Evolutionary conservation across 768 basidiomycete species (phyloP), one percentile per base, ranked within the genome.

Genomic region (Boletellus ananas): DNA sequence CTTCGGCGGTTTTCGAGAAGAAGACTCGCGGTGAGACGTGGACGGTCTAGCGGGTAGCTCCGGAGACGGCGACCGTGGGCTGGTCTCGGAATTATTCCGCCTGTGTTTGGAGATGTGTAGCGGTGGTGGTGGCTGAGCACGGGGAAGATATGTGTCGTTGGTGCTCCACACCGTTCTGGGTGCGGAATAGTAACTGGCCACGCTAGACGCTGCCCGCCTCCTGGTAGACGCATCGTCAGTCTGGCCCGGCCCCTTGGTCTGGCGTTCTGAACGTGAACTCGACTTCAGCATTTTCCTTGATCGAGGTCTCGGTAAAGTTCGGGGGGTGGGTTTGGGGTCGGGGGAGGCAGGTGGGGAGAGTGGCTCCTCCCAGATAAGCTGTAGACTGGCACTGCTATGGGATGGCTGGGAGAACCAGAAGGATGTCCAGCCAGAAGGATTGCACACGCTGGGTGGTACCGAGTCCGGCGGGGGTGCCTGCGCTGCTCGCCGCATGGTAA

Each of bases 81-180:
- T 31, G 20, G 1, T 13, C 10, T 45, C 23, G 9, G 61, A 58
- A 18, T 13, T 9, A 34, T 43, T 51, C 29, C 52, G 59, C 23
- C 45, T 37, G 13, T 62, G 61, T 13, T 40, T 50, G 36, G 34
- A 37, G 8, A 2, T 17, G 23, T 52, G 54, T 0, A 60, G 50
- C 3, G 63, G 57, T 2, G 46, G 47, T 25, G 59, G 52, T 17
- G 58, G 48, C 27, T 57, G 61, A 23, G 62, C 51, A 4, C 51
- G 61, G 12, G 63, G 56, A 39, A 69, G 51, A 29, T 31, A 65
- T 0, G 58, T 21, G 29, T 65, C 65, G 16, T 51, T 5, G 11
- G 52, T 18, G n/a, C 49, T 46, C 47, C 63, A 63, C 6, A 48
- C 10, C n/a, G 61, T 47, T 11, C 4, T 18, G 20, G 7, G 35